Base-by-base conservation (phyloP, 306 rosid genomes). In the Aeschynomene evenia region DNA sequence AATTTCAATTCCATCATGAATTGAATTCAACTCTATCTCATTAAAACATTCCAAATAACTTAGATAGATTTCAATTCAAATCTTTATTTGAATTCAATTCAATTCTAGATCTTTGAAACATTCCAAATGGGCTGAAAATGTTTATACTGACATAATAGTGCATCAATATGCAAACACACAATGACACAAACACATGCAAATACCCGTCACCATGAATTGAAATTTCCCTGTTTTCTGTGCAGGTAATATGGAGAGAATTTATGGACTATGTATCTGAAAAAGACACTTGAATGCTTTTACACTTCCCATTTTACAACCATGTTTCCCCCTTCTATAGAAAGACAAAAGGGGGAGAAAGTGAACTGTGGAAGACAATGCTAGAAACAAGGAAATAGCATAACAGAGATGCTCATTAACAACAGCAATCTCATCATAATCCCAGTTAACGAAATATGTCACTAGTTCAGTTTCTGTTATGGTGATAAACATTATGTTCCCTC, bases 341-440 rank as follows among this genome's bases (percentile, higher is more conserved):
- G 26, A 6, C 14, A 39, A 48, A 24, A 51, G 4, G 9, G 15
- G 23, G 54, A 29, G 11, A 52, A 52, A 39, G 18, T 15, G 31
- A 39, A n/a, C n/a, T n/a, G n/a, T n/a, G n/a, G n/a, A 69, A 52
- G 54, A 16, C 10, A 31, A 49, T 31, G 58, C 24, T 22, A 24
- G 33, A 54, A 36, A 24, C 3, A 64, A 29, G 52, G 24, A 45
- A 39, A 66, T 37, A 42, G 63, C 20, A 46, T 36, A 50, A 39
- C 19, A 66, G 34, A 24, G 43, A 49, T 39, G 39, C 34, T 39
- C 45, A 51, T 72, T 40, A 73, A 66, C 50, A 57, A 6, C 67
- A 24, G 37, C 72, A 24, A 57, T 63, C 9, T 1, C 6, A 9
- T 45, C 15, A 18, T 67, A 58, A 36, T 73, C 51, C 51, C 6